phyloP scores from a whole-genome alignment of 371 early-diverging fungal genomes.

The Apophysomyces ossiformis region DNA sequence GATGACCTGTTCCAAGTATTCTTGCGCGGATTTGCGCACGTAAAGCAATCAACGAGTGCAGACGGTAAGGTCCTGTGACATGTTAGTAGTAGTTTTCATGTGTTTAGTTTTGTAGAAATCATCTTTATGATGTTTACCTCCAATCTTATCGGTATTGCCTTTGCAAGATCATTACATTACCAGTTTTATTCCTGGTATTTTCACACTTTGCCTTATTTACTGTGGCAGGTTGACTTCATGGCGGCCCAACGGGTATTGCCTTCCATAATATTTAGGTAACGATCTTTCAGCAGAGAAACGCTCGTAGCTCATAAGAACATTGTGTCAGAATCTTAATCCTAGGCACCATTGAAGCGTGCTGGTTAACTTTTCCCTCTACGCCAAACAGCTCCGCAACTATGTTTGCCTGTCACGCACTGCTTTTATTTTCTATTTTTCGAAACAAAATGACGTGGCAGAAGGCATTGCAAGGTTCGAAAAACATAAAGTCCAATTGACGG shows the following conservation, averaged over 20 bases:
- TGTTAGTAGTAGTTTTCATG: conserved; percentile 12
- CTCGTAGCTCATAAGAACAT: not conserved
- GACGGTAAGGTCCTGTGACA: conserved; percentile 9
- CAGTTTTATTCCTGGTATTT: conserved; percentile 97
- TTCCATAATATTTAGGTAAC: conserved; percentile 5
- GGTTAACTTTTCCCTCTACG: conserved; percentile 56
- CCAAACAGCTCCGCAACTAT: conserved; percentile 38
- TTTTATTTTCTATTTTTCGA: conserved; percentile 32
- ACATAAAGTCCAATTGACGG: not conserved
- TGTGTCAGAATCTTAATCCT: conserved; percentile 39
- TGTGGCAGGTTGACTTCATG: conserved; percentile 53
- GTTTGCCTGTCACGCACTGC: conserved; percentile 40
- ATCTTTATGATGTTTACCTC: conserved; percentile 72
- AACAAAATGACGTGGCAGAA: not conserved
- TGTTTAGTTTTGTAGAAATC: conserved; percentile 54
- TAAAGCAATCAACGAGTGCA: not conserved
- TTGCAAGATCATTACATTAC: conserved; percentile 90
- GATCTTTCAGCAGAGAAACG: conserved; percentile 5
- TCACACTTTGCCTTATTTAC: conserved; percentile 82
- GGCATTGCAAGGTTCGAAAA: not conserved
- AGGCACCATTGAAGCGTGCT: conserved; percentile 48
- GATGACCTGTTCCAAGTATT: conserved; percentile 60
- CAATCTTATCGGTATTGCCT: conserved; percentile 89
- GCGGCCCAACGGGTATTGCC: not conserved
- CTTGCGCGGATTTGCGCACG: conserved; percentile 35